These are phyloP conservation scores for Geotrichum ghanense DNA, from an alignment of 805 yeast genomes.

Conservation along the genomic window DNA sequence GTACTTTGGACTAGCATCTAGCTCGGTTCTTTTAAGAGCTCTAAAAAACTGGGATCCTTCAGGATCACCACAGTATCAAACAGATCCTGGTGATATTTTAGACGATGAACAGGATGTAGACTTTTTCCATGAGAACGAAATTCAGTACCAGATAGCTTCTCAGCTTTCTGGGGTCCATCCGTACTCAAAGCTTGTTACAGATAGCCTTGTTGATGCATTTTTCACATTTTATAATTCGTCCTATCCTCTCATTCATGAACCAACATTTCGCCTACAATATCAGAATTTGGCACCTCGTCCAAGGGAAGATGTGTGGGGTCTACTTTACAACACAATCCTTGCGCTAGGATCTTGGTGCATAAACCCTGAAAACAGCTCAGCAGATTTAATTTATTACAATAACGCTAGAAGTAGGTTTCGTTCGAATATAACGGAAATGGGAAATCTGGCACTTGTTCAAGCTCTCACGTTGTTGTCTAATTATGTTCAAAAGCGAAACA, in stretches of 20 bases:
- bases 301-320: slow-evolving; percentile 38
- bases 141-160: neutral
- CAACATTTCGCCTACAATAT: slow-evolving; percentile 39
- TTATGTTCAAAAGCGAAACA: slow-evolving; percentile 53
- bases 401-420: slow-evolving; percentile 37
- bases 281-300: slow-evolving; percentile 32
- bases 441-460: slow-evolving; percentile 43
- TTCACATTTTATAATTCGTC: slow-evolving; percentile 50
- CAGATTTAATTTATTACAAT: slow-evolving; percentile 46
- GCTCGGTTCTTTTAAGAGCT: slow-evolving; percentile 42
- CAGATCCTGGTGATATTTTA: slow-evolving; percentile 9
- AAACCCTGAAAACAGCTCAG: slow-evolving; percentile 39
- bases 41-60: slow-evolving; percentile 23
- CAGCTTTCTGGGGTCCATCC: slow-evolving; percentile 8
- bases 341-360: slow-evolving; percentile 64
- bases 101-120: neutral
- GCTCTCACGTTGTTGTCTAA: slow-evolving; percentile 44
- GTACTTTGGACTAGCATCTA: slow-evolving; percentile 54
- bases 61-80: neutral
- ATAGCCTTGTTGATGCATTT: slow-evolving; percentile 36
- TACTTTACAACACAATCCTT: slow-evolving; percentile 43
- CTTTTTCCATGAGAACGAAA: neutral
- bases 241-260: slow-evolving; percentile 49
- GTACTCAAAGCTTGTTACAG: slow-evolving; percentile 15
- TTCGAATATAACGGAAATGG: slow-evolving; percentile 44